Conservation (phyloP, 805 yeast species). For the Wickerhamomyces mucosus region DNA sequence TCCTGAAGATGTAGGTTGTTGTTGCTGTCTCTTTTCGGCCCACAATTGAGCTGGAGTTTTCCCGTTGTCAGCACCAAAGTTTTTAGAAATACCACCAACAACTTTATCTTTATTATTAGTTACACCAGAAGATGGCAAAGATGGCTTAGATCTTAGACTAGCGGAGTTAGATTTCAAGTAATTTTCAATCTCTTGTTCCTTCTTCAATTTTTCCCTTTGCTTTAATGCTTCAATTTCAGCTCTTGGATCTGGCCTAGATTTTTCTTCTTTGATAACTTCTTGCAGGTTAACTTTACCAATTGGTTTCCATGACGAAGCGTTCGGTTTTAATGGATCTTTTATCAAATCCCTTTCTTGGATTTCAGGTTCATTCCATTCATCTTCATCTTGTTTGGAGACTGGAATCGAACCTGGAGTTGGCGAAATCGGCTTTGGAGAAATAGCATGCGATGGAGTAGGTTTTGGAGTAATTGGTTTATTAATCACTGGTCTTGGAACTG, state of each 20-base stretch:
- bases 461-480: conserved; percentile 21
- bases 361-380: conserved; percentile 38
- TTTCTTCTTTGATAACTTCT: conserved; percentile 33
- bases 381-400: conserved; percentile 20
- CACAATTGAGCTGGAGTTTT: conserved; percentile 92
- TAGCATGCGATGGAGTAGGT: conserved; percentile 14
- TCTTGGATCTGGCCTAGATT: conserved; percentile 33
- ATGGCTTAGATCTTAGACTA: conserved; percentile 13
- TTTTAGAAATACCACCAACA: conserved; percentile 50
- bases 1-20: conserved; percentile 15
- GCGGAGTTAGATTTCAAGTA: conserved; percentile 28
- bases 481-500: conserved; percentile 18
- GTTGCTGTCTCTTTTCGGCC: conserved; percentile 73
- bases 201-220: conserved; percentile 24
- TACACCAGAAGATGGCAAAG: conserved; percentile 15
- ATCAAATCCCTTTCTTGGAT: conserved; percentile 39
- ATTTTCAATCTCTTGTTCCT: conserved; percentile 26
- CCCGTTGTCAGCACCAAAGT: conserved; percentile 60
- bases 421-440: conserved; percentile 14
- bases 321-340: conserved; percentile 33
- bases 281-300: conserved; percentile 49
- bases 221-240: conserved; percentile 27
- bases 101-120: conserved; percentile 26
- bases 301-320: conserved; percentile 46
- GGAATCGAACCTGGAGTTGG: conserved; percentile 5